These are phyloP conservation scores for Fraxinus quadrangulata DNA, from an alignment of 257 asterid genomes.

Conservation along the genomic window DNA sequence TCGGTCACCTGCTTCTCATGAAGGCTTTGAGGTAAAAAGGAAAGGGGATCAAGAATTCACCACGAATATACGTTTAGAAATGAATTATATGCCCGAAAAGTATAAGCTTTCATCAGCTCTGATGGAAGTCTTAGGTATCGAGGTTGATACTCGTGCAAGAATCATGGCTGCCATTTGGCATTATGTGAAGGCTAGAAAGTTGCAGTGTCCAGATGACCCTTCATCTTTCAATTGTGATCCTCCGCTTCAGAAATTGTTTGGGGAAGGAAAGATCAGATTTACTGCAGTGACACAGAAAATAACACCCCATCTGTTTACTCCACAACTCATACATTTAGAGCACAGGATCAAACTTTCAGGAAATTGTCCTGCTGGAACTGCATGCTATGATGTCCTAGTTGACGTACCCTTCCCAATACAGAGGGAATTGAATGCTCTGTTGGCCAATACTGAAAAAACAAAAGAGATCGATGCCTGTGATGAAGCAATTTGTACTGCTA, in stretches of 20 bases:
- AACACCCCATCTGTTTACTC: slow-evolving; percentile 71
- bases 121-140: slow-evolving; percentile 84
- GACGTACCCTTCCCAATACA: slow-evolving; percentile 94
- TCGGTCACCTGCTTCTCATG: slow-evolving; percentile 83
- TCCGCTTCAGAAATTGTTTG: slow-evolving; percentile 83
- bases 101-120: slow-evolving; percentile 75
- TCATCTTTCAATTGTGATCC: slow-evolving; percentile 87
- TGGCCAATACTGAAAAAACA: slow-evolving; percentile 82
- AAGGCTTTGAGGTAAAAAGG: slow-evolving; percentile 93
- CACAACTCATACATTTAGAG: slow-evolving; percentile 91
- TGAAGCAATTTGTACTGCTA: slow-evolving; percentile 86
- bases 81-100: slow-evolving; percentile 88
- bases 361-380: slow-evolving; percentile 83
- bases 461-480: slow-evolving; percentile 94
- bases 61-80: slow-evolving; percentile 72
- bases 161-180: slow-evolving; percentile 92
- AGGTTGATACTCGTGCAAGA: slow-evolving; percentile 91
- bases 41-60: slow-evolving; percentile 93
- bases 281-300: slow-evolving; percentile 79
- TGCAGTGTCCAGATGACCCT: slow-evolving; percentile 84
- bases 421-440: slow-evolving; percentile 79
- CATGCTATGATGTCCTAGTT: slow-evolving; percentile 83
- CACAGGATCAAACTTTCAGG: slow-evolving; percentile 90
- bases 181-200: slow-evolving; percentile 87
- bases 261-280: slow-evolving; percentile 73